These are phyloP conservation scores for Wickerhamomyces bisporus DNA, from an alignment of 805 yeast species.

Conservation along the genomic window DNA sequence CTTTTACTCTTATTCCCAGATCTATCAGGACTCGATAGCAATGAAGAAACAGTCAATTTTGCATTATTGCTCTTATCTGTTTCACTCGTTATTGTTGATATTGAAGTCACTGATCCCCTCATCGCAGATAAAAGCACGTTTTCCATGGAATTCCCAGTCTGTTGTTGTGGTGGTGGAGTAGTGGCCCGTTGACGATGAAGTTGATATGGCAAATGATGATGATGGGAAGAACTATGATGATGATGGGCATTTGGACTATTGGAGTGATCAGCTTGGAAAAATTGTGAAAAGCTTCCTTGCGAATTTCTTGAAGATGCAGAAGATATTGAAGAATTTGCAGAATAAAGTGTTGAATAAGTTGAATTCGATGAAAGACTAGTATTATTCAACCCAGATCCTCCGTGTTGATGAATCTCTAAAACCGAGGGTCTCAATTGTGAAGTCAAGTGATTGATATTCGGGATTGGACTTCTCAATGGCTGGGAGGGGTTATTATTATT, in stretches of 20 bases:
- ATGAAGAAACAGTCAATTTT: slow-evolving; percentile 16
- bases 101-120: neutral
- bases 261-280: slow-evolving; percentile 4
- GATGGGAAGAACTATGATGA: neutral
- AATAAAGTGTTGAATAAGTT: slow-evolving; percentile 17
- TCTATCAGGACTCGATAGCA: slow-evolving; percentile 14
- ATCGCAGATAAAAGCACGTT: too few species aligned
- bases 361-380: slow-evolving; percentile 17
- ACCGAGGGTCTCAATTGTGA: slow-evolving; percentile 22
- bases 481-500: slow-evolving; percentile 4
- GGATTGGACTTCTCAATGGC: slow-evolving; percentile 9
- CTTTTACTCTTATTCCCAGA: slow-evolving; percentile 3
- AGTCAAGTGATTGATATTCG: slow-evolving; percentile 13
- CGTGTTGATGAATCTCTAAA: slow-evolving; percentile 11
- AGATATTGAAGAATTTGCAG: slow-evolving; percentile 21
- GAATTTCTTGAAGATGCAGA: slow-evolving; percentile 22
- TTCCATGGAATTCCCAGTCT: too few species aligned
- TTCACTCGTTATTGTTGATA: neutral
- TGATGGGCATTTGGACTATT: too few species aligned
- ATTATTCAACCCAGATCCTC: neutral
- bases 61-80: neutral
- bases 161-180: neutral
- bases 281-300: slow-evolving; percentile 15
- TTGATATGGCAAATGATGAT: slow-evolving; percentile 1
- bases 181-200: neutral